Conservation (phyloP, 129 eudicot species). For the Artemisia tridentata region DNA sequence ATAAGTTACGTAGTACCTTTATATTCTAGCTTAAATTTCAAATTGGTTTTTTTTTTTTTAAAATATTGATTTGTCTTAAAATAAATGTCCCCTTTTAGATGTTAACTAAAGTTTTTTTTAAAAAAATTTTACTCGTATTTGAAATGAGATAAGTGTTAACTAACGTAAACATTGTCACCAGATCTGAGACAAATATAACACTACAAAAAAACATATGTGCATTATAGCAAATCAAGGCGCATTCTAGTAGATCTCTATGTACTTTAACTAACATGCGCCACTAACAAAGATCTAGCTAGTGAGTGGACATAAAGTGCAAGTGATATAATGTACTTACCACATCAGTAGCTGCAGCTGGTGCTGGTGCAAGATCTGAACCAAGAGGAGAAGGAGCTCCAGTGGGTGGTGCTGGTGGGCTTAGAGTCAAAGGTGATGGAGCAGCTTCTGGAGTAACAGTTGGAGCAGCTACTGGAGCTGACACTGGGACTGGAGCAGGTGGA, state of each 20-base stretch:
- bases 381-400: slow-evolving; percentile 58
- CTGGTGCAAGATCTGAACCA: slow-evolving; percentile 43
- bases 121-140: too few species aligned
- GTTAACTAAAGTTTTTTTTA: too few species aligned
- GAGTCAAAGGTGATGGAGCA: slow-evolving; percentile 42
- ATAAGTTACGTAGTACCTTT: background rate
- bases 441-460: slow-evolving; percentile 32
- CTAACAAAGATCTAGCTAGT: slow-evolving; percentile 23
- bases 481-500: slow-evolving; percentile 37
- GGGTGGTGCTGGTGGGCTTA: slow-evolving; percentile 67
- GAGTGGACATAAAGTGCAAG: background rate
- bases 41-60: background rate
- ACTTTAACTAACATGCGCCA: slow-evolving; percentile 15
- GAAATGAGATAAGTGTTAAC: too few species aligned
- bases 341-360: slow-evolving; percentile 63
- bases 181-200: too few species aligned
- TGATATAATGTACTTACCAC: slow-evolving; percentile 33
- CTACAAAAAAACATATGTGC: background rate
- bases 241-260: background rate
- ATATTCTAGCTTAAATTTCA: too few species aligned
- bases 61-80: too few species aligned
- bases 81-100: too few species aligned
- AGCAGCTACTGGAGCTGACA: slow-evolving; percentile 35
- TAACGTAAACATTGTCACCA: too few species aligned
- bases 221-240: slow-evolving; percentile 18